Percentiles rank a stretch among this genome's conserved stretches.
These are phyloP conservation scores for Cladobotryum protrusum DNA, from an alignment of 2,329 filamentous ascomycete species.

Conservation along the genomic window DNA sequence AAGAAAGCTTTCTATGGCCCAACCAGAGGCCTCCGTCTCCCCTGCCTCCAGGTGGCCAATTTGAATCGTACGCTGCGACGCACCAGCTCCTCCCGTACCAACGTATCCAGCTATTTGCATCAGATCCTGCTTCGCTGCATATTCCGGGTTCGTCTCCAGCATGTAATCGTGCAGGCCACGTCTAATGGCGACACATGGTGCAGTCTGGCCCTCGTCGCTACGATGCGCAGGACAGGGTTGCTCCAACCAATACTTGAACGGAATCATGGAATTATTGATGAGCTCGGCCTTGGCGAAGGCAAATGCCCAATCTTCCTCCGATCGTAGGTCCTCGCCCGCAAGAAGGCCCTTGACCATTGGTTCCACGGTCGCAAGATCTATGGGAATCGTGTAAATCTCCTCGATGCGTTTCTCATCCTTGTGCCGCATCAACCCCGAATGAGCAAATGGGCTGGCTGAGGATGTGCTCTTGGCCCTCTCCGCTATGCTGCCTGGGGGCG, in stretches of 20 bases:
- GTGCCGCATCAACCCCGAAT: slow-evolving; percentile 3
- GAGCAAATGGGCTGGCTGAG: background rate
- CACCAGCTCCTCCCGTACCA: slow-evolving; percentile 1
- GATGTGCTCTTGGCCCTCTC: background rate
- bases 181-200: slow-evolving; percentile 1
- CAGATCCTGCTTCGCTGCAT: background rate
- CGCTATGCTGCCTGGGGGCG: too few relatives aligned
- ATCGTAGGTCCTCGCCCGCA: background rate
- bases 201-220: background rate
- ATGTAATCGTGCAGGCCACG: slow-evolving; percentile 8
- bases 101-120: slow-evolving; percentile 4
- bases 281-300: slow-evolving; percentile 1
- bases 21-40: background rate
- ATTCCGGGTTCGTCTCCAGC: slow-evolving; percentile 1
- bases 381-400: slow-evolving; percentile 2
- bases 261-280: slow-evolving; percentile 4
- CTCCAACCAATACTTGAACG: slow-evolving; percentile 8
- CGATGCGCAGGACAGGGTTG: slow-evolving; percentile 5
- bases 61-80: background rate
- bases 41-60: slow-evolving; percentile 4
- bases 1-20: slow-evolving; percentile 5
- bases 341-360: slow-evolving; percentile 2
- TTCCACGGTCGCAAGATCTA: slow-evolving; percentile 2
- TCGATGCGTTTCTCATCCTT: background rate
- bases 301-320: background rate